phyloP scores from a whole-genome alignment of 2,329 filamentous ascomycete species.

The Alternaria burnsii region DNA sequence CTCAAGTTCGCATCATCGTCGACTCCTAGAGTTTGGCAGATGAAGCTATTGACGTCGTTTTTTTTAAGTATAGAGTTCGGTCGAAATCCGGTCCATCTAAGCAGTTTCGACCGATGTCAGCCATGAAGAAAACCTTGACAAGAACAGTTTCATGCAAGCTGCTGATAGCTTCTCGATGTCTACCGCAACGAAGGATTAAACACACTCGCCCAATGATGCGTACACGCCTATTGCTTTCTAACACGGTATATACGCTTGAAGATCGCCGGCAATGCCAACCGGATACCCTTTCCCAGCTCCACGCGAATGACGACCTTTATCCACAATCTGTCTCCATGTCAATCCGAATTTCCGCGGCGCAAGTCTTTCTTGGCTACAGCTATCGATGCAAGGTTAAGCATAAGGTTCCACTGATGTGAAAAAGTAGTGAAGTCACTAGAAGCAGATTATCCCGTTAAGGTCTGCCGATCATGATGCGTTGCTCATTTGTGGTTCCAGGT shows the following conservation, averaged over 20 bases:
- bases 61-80: background rate
- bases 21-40: background rate
- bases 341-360: background rate
- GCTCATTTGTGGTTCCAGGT: background rate
- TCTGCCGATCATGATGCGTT: slow-evolving; percentile 17
- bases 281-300: background rate
- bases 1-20: background rate
- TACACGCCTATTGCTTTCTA: background rate
- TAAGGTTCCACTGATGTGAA: background rate
- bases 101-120: background rate
- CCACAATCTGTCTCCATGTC: background rate
- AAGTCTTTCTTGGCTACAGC: background rate
- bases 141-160: background rate
- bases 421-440: slow-evolving; percentile 2
- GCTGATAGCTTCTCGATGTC: background rate
- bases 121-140: background rate
- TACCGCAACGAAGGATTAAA: background rate
- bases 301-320: slow-evolving; percentile 1
- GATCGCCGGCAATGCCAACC: background rate
- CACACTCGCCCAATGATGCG: background rate
- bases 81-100: background rate
- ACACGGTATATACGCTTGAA: background rate
- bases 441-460: background rate
- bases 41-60: slow-evolving; percentile 1
- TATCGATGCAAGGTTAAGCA: background rate